phyloP scores from a whole-genome alignment of 2,329 filamentous ascomycete species.

The Colletotrichum incanum region DNA sequence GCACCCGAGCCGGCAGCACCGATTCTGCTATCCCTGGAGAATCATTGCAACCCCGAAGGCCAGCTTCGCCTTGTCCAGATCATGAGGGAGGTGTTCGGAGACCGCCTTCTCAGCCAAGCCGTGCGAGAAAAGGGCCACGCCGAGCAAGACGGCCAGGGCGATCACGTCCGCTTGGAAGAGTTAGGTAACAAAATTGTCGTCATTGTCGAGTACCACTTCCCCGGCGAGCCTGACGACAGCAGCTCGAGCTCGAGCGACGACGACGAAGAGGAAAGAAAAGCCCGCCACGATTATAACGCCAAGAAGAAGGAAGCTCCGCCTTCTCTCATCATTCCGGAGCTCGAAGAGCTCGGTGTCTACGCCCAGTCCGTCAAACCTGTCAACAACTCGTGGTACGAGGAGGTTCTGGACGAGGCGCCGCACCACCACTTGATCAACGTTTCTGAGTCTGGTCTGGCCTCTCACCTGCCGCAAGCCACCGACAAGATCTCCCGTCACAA shows the following conservation, averaged over 20 bases:
- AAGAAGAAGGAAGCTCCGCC: constrained; percentile 65
- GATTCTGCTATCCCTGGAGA: constrained; percentile 77
- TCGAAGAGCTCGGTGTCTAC: constrained; percentile 77
- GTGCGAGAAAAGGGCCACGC: constrained; percentile 70
- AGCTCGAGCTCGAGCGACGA: constrained; percentile 55
- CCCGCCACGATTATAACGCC: constrained; percentile 59
- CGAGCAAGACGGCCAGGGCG: constrained; percentile 66
- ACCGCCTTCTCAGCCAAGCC: constrained; percentile 71
- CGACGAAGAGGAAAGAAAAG: constrained; percentile 60
- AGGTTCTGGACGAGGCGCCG: constrained; percentile 68
- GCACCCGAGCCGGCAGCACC: constrained; percentile 65
- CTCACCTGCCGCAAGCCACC: constrained; percentile 64
- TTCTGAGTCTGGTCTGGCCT: constrained; percentile 72
- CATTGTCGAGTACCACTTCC: constrained; percentile 78
- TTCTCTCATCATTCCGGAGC: constrained; percentile 73
- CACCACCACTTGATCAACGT: constrained; percentile 80
- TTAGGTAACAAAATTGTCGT: constrained; percentile 76
- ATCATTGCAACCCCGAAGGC: constrained; percentile 74
- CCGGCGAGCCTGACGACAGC: constrained; percentile 63
- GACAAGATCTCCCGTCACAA: constrained; percentile 73
- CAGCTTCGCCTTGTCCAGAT: constrained; percentile 75
- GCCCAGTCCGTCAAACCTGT: constrained; percentile 79
- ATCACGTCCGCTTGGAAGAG: constrained; percentile 72
- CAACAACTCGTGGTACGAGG: constrained; percentile 77
- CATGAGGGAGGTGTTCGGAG: constrained; percentile 75